Conservation (phyloP, 805 yeast species). For the Saturnispora silvae region DNA sequence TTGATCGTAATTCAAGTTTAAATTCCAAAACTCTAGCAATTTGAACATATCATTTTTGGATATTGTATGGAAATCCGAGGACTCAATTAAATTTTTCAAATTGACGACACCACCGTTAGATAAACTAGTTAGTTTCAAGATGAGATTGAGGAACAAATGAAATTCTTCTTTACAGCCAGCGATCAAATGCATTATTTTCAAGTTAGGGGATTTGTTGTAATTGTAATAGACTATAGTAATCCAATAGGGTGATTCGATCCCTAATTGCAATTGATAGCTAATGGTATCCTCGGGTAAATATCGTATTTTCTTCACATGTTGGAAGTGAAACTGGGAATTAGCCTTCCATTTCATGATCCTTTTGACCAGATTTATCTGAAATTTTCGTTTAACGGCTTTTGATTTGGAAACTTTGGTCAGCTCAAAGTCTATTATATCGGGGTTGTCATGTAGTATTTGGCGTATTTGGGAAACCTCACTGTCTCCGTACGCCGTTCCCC, state of each 20-base stretch:
- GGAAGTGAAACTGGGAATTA: slow-evolving; percentile 40
- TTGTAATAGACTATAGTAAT: slow-evolving; percentile 65
- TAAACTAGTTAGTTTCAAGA: slow-evolving; percentile 39
- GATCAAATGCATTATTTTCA: slow-evolving; percentile 72
- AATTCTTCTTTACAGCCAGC: slow-evolving; percentile 45
- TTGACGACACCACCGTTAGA: slow-evolving; percentile 8
- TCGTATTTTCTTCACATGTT: slow-evolving; percentile 52
- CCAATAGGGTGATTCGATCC: slow-evolving; percentile 71
- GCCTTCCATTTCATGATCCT: slow-evolving; percentile 52
- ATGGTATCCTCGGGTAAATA: slow-evolving; percentile 65
- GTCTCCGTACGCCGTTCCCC: slow-evolving; percentile 1
- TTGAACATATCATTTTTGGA: slow-evolving; percentile 4
- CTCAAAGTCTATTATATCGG: slow-evolving; percentile 37
- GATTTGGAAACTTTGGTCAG: slow-evolving; percentile 61
- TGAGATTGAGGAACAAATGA: slow-evolving; percentile 43
- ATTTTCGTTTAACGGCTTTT: slow-evolving; percentile 48
- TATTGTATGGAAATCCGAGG: slow-evolving; percentile 8
- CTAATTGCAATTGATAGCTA: slow-evolving; percentile 78
- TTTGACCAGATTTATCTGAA: slow-evolving; percentile 43
- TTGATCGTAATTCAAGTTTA: not conserved
- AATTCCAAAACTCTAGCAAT: slow-evolving; percentile 5
- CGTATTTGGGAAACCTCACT: not conserved
- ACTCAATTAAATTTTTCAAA: slow-evolving; percentile 9
- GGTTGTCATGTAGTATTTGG: slow-evolving; percentile 7
- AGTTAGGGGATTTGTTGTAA: slow-evolving; percentile 33